A percentile compares a stretch with the other conserved stretches of the same genome.
Conservation (phyloP, 805 yeast genomes). For the Wickerhamomyces pijperi region DNA sequence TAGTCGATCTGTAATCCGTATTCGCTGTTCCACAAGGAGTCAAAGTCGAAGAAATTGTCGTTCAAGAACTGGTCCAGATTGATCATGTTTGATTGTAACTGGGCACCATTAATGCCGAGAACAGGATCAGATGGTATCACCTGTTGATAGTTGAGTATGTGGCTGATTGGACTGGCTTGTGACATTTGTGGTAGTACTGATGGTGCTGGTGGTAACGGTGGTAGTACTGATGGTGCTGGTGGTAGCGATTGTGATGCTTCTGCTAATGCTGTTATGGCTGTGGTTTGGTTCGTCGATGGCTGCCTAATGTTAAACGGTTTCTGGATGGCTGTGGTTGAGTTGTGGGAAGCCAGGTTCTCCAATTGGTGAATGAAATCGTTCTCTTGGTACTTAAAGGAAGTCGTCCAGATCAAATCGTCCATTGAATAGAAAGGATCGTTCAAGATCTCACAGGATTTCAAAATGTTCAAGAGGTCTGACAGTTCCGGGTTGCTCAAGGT, state of each 20-base stretch:
- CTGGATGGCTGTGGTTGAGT: neutral
- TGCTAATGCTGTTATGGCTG: no score
- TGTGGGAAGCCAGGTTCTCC: neutral
- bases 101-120: neutral
- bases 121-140: neutral
- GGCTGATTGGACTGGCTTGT: neutral
- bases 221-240: no score
- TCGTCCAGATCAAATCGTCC: conserved; percentile 15
- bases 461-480: neutral
- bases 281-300: no score
- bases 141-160: neutral
- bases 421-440: conserved; percentile 6
- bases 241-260: no score
- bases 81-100: neutral
- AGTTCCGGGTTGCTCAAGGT: conserved; percentile 5
- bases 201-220: no score
- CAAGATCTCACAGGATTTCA: conserved; percentile 5
- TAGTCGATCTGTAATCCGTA: no score
- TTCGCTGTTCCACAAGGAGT: neutral
- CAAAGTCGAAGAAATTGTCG: neutral
- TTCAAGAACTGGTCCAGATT: conserved; percentile 1
- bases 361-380: neutral
- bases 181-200: no score
- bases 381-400: conserved; percentile 4
- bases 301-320: neutral